A percentile compares a stretch with the other conserved stretches of the same genome.
phyloP scores from a whole-genome alignment of 805 yeast genomes.

The Metschnikowia similis region DNA sequence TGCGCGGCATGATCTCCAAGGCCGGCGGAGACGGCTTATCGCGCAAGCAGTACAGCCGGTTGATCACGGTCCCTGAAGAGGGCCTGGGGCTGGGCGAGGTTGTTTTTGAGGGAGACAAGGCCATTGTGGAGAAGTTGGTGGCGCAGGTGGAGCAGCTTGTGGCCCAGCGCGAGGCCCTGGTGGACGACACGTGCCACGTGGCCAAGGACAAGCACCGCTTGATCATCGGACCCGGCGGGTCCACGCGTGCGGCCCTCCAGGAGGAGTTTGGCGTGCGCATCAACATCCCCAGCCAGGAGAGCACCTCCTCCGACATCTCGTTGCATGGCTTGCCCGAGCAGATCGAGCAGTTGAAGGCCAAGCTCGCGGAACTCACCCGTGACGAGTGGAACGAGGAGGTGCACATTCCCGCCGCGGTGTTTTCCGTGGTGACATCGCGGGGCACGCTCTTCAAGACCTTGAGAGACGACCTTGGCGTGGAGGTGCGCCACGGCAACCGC shows the following conservation, averaged over 20 bases:
- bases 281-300: constrained; percentile 60
- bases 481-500: constrained; percentile 54
- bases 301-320: constrained; percentile 47
- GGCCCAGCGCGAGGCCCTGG: constrained; percentile 56
- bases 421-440: constrained; percentile 59
- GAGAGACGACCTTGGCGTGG: constrained; percentile 49
- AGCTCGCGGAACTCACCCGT: constrained; percentile 56
- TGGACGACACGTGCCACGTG: constrained; percentile 49
- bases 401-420: constrained; percentile 54
- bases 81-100: constrained; percentile 56
- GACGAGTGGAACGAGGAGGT: constrained; percentile 54
- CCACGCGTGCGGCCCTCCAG: constrained; percentile 67
- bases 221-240: constrained; percentile 79
- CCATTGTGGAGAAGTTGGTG: constrained; percentile 64
- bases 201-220: constrained; percentile 72
- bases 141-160: constrained; percentile 60
- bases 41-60: constrained; percentile 46
- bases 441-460: constrained; percentile 59
- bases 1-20: constrained; percentile 65
- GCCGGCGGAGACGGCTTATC: constrained; percentile 64
- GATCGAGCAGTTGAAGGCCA: constrained; percentile 58
- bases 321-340: constrained; percentile 65
- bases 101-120: constrained; percentile 69
- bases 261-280: constrained; percentile 61
- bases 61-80: constrained; percentile 66